Evolutionary conservation across 495 filamentous ascomycete species (phyloP), one percentile per base, ranked within the genome.

Genomic region (Aspergillus leporis): DNA sequence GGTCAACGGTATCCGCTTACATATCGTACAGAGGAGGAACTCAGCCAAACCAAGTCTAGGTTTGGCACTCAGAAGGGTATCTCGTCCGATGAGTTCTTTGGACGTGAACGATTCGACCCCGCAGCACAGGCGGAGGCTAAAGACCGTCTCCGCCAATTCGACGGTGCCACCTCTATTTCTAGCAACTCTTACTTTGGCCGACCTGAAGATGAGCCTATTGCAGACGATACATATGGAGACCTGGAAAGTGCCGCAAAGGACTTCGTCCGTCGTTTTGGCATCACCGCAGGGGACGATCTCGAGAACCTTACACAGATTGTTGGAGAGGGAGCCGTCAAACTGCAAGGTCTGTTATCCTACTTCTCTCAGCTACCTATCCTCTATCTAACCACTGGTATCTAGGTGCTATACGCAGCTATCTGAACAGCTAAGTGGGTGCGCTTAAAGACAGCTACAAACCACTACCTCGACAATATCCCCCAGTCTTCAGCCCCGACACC

Each of bases 41-140:
- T 80, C 16, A 62, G 61, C 30, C 67, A 78, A 52, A 64, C 67
- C 47, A 73, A 60, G 63, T 47, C 61, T 12, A 66, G 69, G 69
- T 98, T 98, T 62, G 94, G 93, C 56, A 74, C 70, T 53, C 94
- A 98, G 75, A 98, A 97, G 80, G 90, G 89, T 70, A 98, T 98
- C 63, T 97, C 92, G 1, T 96, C 91, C 4, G 94, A 98, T 74
- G 94, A 98, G 66, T 97, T 96, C 78, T 98, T 98, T 70, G 92
- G 93, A 58, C 93, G 93, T 65, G 90, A 91, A 25, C 74, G 82
- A 51, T 98, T 88, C 68, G 91, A 98, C 64, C 85, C 93, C 30
- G 76, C 78, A 34, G 86, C 88, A 4, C 88, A 93, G 67, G 81
- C 87, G 45, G 93, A 97, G 78, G 92, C 94, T 51, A 93, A 94